phyloP scores from a whole-genome alignment of 2,329 filamentous ascomycete genomes.

The Alternaria triticina region DNA sequence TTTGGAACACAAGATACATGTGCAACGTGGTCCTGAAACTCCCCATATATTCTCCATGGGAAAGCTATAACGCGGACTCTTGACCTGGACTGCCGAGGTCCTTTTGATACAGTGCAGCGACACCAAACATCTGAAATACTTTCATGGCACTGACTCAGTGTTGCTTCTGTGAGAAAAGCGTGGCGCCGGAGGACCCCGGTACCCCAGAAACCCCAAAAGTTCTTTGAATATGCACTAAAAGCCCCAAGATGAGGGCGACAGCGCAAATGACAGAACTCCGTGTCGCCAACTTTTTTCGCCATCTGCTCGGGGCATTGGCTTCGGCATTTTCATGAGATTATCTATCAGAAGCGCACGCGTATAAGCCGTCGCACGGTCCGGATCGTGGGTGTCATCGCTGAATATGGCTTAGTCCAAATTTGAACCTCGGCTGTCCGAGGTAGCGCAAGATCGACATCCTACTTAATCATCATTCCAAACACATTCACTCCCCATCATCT shows the following conservation, averaged over 20 bases:
- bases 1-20: not conserved
- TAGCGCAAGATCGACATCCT: slow-evolving; percentile 6
- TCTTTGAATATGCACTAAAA: not conserved
- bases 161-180: not conserved
- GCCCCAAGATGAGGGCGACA: not conserved
- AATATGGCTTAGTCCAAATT: not conserved
- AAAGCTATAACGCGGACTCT: not conserved
- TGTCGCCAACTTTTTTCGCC: not conserved
- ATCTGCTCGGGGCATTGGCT: not conserved
- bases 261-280: too few species aligned
- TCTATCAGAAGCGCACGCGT: slow-evolving; percentile 1
- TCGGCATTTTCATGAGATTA: not conserved
- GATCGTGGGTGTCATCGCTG: not conserved
- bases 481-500: slow-evolving; percentile 14
- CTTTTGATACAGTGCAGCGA: not conserved
- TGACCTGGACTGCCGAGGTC: not conserved
- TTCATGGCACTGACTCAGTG: not conserved
- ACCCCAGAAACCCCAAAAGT: not conserved
- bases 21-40: not conserved
- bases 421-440: slow-evolving; percentile 26
- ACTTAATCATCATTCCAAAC: slow-evolving; percentile 13
- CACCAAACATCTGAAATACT: not conserved
- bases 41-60: not conserved
- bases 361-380: not conserved
- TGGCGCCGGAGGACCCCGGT: not conserved